Evolutionary conservation across 2,329 filamentous ascomycete genomes (phyloP), one percentile per base, ranked within the genome.

Genomic region (Aspergillus bombycis): DNA sequence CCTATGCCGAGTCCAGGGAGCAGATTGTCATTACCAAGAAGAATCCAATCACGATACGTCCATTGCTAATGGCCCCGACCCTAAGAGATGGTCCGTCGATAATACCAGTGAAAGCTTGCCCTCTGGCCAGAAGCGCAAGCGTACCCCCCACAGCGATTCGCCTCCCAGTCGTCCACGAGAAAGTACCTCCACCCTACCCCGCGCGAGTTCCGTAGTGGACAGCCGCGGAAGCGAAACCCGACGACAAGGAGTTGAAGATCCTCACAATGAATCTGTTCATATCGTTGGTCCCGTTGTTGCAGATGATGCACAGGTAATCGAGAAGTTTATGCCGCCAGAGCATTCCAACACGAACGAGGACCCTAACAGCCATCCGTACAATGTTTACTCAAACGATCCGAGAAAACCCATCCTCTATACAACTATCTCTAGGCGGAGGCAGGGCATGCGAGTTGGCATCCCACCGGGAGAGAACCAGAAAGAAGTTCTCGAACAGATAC

Each of bases 251-350:
- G 61, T 70, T 30, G 74, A 78, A 14, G 76, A 78, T 52, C 75
- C 74, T 9, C 76, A 78, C 7, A 79, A 80, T 63, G 78, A 81
- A 65, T 81, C 78, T 1, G 77, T 81, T 43, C 84, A 87, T 67
- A 87, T 89, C 62, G 82, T 89, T 58, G 86, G 87, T 0, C 86
- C 86, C 0, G 84, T 86, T 7, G 81, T 85, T 7, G 86, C 85
- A 6, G 84, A 84, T 56, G 87, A 89, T 75, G 86, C 84, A 1
- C 86, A 88, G 59, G 81, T 89, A 12, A 79, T 89, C 53, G 84
- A 86, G n/a, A 83, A 86, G 58, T 87, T 87, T 62, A 81, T 88
- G 62, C 82, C 82, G 21, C 75, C 78, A 30, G 76, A 80, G 63
- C 67, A 73, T 60, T 77, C 75, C 19, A 79, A 70, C 67, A 72